Conservation (phyloP, 192 early-diverging fungal species). For the Thamnidium elegans region DNA sequence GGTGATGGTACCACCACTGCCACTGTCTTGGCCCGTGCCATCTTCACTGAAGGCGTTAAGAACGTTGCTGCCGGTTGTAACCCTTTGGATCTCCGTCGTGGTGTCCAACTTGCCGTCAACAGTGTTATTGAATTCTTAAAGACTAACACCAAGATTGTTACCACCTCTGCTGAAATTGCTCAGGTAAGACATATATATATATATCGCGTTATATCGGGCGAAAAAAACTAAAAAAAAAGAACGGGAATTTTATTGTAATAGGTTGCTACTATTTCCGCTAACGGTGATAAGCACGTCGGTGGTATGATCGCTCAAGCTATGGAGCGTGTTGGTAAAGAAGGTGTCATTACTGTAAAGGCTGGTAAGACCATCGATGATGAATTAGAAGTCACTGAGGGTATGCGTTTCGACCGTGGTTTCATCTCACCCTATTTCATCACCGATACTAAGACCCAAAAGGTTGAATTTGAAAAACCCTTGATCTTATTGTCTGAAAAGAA, state of each 20-base stretch:
- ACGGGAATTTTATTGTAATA: slow-evolving; percentile 11
- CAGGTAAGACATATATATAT: slow-evolving; percentile 64
- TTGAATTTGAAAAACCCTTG: slow-evolving; percentile 99
- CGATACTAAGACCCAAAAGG: slow-evolving; percentile 96
- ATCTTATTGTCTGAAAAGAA: slow-evolving; percentile 98
- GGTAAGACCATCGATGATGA: slow-evolving; percentile 99
- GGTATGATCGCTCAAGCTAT: slow-evolving; percentile 97
- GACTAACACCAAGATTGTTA: slow-evolving; percentile 86
- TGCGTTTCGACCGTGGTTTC: slow-evolving; percentile 99
- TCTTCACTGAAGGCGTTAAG: slow-evolving; percentile 99
- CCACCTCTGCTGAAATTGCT: slow-evolving; percentile 94
- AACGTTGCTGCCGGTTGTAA: slow-evolving; percentile 99
- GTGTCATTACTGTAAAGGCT: slow-evolving; percentile 99
- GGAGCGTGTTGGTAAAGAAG: slow-evolving; percentile 99
- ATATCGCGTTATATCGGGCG: neutral
- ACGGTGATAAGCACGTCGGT: slow-evolving; percentile 97
- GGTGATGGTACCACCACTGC: slow-evolving; percentile 99
- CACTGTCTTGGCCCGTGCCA: slow-evolving; percentile 96
- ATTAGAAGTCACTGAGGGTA: slow-evolving; percentile 98
- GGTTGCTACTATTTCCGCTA: slow-evolving; percentile 97
- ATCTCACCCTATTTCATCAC: slow-evolving; percentile 99
- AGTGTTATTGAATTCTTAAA: slow-evolving; percentile 91
- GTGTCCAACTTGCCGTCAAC: slow-evolving; percentile 92
- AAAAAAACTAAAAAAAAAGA: neutral
- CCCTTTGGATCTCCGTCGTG: slow-evolving; percentile 96